Conservation (phyloP, 768 basidiomycete species). For the Rhizopogon vesiculosus region DNA sequence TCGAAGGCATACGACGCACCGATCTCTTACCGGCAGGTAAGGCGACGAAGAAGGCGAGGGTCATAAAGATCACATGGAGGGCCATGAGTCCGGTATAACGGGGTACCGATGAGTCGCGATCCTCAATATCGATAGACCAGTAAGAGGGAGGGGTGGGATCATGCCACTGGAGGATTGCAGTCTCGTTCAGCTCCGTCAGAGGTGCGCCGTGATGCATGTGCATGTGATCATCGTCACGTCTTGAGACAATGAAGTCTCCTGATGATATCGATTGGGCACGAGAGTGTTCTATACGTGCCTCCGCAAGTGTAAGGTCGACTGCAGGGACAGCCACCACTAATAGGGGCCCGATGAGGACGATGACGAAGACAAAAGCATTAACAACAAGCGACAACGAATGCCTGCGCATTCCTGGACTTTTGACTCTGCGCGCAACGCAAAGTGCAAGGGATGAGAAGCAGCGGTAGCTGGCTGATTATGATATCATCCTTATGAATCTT, state of each 20-base stretch:
- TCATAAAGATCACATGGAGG: slow-evolving; percentile 71
- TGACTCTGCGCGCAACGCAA: neutral
- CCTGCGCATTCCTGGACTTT: slow-evolving; percentile 8
- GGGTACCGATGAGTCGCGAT: slow-evolving; percentile 33
- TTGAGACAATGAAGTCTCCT: neutral
- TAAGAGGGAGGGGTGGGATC: slow-evolving; percentile 75
- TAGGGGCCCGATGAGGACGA: slow-evolving; percentile 5
- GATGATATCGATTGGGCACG: neutral
- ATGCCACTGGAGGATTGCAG: slow-evolving; percentile 61
- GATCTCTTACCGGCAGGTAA: slow-evolving; percentile 67
- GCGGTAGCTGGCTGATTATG: neutral
- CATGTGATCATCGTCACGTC: slow-evolving; percentile 33
- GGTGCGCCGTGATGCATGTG: slow-evolving; percentile 48
- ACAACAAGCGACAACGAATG: neutral
- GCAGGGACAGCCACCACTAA: neutral
- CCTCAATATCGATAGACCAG: slow-evolving; percentile 74
- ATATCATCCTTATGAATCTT: neutral
- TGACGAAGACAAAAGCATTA: neutral
- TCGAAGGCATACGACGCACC: neutral
- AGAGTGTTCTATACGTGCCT: neutral
- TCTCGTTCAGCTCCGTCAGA: slow-evolving; percentile 69
- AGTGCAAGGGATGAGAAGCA: neutral
- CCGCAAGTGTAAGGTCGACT: neutral
- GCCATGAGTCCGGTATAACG: slow-evolving; percentile 69
- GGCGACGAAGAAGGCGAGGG: slow-evolving; percentile 74